Percentiles rank a stretch among this genome's conserved stretches.
phyloP scores from a whole-genome alignment of 169 alveolate species.

The Cardiosporidium cionae region DNA sequence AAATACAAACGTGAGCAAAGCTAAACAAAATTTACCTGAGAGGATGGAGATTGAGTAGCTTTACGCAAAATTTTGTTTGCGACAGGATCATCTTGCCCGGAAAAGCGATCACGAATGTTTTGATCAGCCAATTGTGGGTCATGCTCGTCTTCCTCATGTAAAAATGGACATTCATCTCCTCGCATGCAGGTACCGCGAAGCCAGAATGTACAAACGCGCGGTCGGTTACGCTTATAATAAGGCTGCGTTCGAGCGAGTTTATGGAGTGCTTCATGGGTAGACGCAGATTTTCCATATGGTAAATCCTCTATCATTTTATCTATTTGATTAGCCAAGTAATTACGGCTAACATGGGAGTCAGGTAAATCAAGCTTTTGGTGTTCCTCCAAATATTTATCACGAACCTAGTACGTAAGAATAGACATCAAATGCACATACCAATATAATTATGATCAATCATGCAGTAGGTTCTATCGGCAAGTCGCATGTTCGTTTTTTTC shows the following conservation, averaged over 20 bases:
- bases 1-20: no score
- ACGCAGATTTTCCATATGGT: conserved; percentile 25
- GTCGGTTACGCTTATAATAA: conserved; percentile 79
- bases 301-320: conserved; percentile 11
- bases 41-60: conserved; percentile 14
- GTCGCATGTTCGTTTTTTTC: neutral
- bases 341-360: conserved; percentile 26
- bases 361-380: conserved; percentile 20
- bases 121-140: conserved; percentile 52
- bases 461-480: neutral
- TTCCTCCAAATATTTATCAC: conserved; percentile 16
- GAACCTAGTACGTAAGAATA: neutral
- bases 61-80: conserved; percentile 61
- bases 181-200: conserved; percentile 83
- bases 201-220: conserved; percentile 89
- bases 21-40: no score
- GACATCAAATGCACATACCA: neutral
- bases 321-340: conserved; percentile 9
- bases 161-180: conserved; percentile 74
- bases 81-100: conserved; percentile 73
- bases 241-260: conserved; percentile 67
- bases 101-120: conserved; percentile 59
- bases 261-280: conserved; percentile 36
- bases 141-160: conserved; percentile 39
- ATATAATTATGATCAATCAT: neutral